Conservation (phyloP, 2,329 filamentous ascomycete genomes). For the Pleoardoris graminearum region DNA sequence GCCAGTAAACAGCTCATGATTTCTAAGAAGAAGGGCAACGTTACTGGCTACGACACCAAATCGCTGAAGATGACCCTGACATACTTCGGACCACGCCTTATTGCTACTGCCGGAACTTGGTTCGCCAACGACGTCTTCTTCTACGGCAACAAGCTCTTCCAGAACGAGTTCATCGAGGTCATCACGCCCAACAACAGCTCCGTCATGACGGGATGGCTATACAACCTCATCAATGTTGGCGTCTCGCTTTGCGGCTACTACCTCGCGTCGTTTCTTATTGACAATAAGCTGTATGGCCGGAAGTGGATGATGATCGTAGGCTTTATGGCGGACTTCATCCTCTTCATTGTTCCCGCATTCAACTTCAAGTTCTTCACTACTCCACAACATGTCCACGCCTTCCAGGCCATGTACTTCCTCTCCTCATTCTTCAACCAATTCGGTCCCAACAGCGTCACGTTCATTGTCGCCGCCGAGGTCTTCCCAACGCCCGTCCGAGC, state of each 20-base stretch:
- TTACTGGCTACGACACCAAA: slow-evolving; percentile 90
- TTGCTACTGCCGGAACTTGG: slow-evolving; percentile 88
- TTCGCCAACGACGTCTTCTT: slow-evolving; percentile 98
- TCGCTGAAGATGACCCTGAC: slow-evolving; percentile 77
- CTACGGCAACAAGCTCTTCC: slow-evolving; percentile 98
- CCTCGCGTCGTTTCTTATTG: slow-evolving; percentile 81
- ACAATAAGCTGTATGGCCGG: slow-evolving; percentile 95
- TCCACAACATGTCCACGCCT: slow-evolving; percentile 72
- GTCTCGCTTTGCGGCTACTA: slow-evolving; percentile 91
- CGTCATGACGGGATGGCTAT: slow-evolving; percentile 85
- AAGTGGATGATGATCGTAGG: slow-evolving; percentile 96
- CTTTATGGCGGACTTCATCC: slow-evolving; percentile 89
- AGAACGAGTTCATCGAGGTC: slow-evolving; percentile 83
- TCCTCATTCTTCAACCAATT: slow-evolving; percentile 99
- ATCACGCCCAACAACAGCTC: slow-evolving; percentile 70
- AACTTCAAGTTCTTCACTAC: slow-evolving; percentile 81
- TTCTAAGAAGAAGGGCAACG: slow-evolving; percentile 82
- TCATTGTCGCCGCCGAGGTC: slow-evolving; percentile 95
- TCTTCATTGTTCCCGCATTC: slow-evolving; percentile 91
- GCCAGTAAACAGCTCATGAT: slow-evolving; percentile 79
- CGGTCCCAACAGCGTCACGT: slow-evolving; percentile 93
- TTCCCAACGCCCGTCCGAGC: slow-evolving; percentile 93
- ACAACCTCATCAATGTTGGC: slow-evolving; percentile 88
- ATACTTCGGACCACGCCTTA: slow-evolving; percentile 82
- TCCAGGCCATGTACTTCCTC: slow-evolving; percentile 98